Conservation (phyloP, 192 early-diverging fungal species). For the Dispira simplex region DNA sequence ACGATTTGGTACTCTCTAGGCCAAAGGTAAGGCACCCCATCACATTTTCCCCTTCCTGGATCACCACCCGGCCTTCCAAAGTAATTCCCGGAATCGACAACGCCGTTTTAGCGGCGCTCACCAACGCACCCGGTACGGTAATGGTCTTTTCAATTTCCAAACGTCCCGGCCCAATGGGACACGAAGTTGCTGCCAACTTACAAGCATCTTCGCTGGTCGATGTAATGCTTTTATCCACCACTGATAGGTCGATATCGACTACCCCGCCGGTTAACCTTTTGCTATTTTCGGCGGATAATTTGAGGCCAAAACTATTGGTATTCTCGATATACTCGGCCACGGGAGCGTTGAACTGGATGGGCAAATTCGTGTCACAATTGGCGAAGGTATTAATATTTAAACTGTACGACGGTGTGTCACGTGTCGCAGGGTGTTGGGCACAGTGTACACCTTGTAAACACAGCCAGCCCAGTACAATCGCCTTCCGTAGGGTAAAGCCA, state of each 20-base stretch:
- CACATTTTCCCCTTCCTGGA: neutral
- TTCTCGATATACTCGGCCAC: neutral
- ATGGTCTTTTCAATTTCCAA: neutral
- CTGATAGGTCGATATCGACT: neutral
- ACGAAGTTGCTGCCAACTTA: neutral
- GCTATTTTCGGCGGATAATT: neutral
- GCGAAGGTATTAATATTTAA: neutral
- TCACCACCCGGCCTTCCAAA: neutral
- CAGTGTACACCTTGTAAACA: neutral
- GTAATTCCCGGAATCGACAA: neutral
- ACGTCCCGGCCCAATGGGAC: neutral
- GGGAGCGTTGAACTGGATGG: slow-evolving; percentile 9
- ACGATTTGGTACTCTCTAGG: neutral
- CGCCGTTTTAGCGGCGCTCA: neutral
- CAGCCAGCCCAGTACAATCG: too few relatives aligned
- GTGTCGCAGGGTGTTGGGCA: neutral
- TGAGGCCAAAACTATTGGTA: neutral
- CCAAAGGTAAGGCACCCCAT: slow-evolving; percentile 6
- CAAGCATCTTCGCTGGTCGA: neutral
- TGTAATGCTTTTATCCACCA: neutral
- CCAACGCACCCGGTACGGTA: neutral
- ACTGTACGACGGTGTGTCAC: neutral
- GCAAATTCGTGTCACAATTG: neutral
- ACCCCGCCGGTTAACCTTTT: neutral
- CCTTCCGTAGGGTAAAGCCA: too few relatives aligned